Evolutionary conservation across 768 basidiomycete genomes (phyloP).

Genomic region (Lentinus tigrinus): DNA sequence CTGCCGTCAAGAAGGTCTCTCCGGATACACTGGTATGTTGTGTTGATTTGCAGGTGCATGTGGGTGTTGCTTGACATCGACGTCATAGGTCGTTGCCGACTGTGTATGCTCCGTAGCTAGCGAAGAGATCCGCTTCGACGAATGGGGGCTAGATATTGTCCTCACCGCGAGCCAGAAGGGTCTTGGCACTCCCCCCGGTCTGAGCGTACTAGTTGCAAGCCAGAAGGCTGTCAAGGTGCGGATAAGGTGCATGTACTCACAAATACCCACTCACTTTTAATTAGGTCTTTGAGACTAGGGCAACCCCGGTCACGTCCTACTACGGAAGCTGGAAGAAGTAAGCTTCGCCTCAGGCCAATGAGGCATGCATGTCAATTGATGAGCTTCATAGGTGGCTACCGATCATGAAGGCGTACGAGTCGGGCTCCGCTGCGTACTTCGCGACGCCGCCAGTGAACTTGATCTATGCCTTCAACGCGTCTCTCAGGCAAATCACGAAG

Average conservation of each 20-base stretch:
- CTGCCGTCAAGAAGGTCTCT: slow-evolving; percentile 69
- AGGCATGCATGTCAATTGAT: neutral
- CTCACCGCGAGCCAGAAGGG: slow-evolving; percentile 89
- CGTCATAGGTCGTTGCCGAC: slow-evolving; percentile 68
- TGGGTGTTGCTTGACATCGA: neutral
- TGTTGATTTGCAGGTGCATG: slow-evolving; percentile 1
- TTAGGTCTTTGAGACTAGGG: slow-evolving; percentile 60
- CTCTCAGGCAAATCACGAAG: slow-evolving; percentile 70
- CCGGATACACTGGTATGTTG: slow-evolving; percentile 75
- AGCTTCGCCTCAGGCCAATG: slow-evolving; percentile 10
- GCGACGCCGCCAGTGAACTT: slow-evolving; percentile 95
- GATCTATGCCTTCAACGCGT: slow-evolving; percentile 86
- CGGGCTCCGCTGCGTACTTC: slow-evolving; percentile 81
- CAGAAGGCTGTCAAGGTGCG: slow-evolving; percentile 69
- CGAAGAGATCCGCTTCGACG: slow-evolving; percentile 93
- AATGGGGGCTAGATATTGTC: slow-evolving; percentile 90
- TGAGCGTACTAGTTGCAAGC: slow-evolving; percentile 83
- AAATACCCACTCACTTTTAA: neutral
- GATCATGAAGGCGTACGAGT: slow-evolving; percentile 92
- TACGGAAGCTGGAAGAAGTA: slow-evolving; percentile 91
- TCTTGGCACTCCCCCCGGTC: slow-evolving; percentile 88
- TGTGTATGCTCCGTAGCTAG: slow-evolving; percentile 96
- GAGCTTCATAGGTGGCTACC: slow-evolving; percentile 68
- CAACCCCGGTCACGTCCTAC: slow-evolving; percentile 68
- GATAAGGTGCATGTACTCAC: slow-evolving; percentile 4